Evolutionary conservation across 2,329 filamentous ascomycete genomes (phyloP).

Genomic region (Cadophora gregata): DNA sequence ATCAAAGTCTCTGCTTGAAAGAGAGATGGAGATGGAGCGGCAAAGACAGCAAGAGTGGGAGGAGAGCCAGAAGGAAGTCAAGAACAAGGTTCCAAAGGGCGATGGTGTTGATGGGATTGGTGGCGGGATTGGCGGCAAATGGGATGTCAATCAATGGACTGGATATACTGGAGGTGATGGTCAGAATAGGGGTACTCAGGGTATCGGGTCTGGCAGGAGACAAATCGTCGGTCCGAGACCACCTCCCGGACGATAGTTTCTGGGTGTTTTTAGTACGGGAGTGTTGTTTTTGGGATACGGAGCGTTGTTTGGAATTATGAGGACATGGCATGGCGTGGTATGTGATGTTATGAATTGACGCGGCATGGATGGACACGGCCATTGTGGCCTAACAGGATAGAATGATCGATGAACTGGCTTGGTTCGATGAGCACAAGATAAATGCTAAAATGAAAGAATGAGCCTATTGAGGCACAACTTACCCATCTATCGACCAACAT

Average conservation of each 20-base stretch:
- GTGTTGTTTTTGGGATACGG: neutral
- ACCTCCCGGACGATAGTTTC: conserved; percentile 49
- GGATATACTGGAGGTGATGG: conserved; percentile 78
- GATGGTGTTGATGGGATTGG: conserved; percentile 65
- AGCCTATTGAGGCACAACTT: neutral
- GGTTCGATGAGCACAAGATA: neutral
- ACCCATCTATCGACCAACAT: neutral
- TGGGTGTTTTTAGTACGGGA: neutral
- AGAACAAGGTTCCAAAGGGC: conserved; percentile 53
- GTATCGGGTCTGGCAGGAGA: conserved; percentile 72
- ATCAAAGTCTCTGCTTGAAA: conserved; percentile 60
- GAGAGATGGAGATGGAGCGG: conserved; percentile 66
- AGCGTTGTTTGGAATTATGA: neutral
- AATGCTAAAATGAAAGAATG: conserved; percentile 7
- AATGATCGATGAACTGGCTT: neutral
- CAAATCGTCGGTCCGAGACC: conserved; percentile 83
- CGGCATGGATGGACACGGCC: neutral
- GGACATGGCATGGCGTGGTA: neutral
- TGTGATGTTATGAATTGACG: neutral
- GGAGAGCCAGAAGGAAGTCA: conserved; percentile 68
- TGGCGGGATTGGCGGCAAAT: conserved; percentile 70
- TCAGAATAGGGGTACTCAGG: conserved; percentile 70
- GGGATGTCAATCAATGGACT: conserved; percentile 64
- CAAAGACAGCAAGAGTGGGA: conserved; percentile 72
- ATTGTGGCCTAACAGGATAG: neutral